These are phyloP conservation scores for Verticillium isaacii DNA, from an alignment of 2,329 filamentous ascomycete genomes.

Conservation along the genomic window DNA sequence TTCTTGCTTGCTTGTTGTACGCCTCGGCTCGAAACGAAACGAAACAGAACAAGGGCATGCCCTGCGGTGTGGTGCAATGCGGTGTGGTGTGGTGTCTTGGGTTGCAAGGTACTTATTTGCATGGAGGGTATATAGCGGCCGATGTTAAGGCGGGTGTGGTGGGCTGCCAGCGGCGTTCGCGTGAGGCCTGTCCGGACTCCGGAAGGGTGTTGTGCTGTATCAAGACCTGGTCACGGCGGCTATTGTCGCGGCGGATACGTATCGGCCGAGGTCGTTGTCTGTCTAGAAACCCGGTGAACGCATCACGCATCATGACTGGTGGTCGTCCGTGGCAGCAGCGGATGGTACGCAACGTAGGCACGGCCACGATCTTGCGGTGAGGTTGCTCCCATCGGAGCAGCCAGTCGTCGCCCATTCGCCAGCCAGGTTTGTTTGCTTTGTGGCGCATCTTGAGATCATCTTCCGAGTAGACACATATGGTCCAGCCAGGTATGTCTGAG, in stretches of 20 bases:
- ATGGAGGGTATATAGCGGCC: not conserved
- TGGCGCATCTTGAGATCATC: too few species aligned
- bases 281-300: not conserved
- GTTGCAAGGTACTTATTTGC: not conserved
- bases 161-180: not conserved
- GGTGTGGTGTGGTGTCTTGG: too few species aligned
- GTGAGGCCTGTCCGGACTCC: not conserved
- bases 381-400: too few species aligned
- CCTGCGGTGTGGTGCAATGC: not conserved
- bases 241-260: not conserved
- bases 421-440: too few species aligned
- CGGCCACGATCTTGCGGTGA: too few species aligned
- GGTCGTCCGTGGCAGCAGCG: too few species aligned
- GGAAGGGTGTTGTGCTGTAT: not conserved
- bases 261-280: not conserved
- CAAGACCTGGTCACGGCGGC: not conserved
- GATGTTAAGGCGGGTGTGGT: not conserved
- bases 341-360: not conserved
- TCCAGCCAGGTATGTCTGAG: too few species aligned
- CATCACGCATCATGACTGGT: not conserved
- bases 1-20: too few species aligned
- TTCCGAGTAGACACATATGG: too few species aligned
- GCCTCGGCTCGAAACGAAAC: not conserved
- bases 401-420: too few species aligned
- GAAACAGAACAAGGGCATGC: not conserved